Base-by-base conservation (phyloP, 2,329 filamentous ascomycete genomes). In the Exophiala xenobiotica region DNA sequence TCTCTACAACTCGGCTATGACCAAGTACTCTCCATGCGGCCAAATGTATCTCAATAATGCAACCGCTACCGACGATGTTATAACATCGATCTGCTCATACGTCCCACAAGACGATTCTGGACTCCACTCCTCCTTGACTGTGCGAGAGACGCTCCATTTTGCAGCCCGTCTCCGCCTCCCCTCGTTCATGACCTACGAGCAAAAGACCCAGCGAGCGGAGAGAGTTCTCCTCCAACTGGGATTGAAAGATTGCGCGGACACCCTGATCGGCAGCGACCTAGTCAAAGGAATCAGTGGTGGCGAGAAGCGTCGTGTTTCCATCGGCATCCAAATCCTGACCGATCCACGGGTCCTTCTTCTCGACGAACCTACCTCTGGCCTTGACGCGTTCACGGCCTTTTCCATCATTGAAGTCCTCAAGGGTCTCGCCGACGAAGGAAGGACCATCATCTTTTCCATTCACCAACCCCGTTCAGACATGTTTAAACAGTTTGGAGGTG, bases 91-190 rank as follows among this genome's bases (percentile, higher is more conserved):
- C 80, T 51, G 82, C 82, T 44, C 83, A 41, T 95, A 90, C 64
- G 89, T 95, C 16, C 90, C 95, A 71, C 90, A 95, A 67, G 88
- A 95, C 58, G 90, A 95, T 72, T 85, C 87, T 1, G 78, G 81
- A 0, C 76, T 95, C 6, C 86, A 92, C 44, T 89, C 89, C 3
- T 86, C 86, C 0, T 74, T 95, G 57, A 95, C 89, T 0, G 88
- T 92, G 7, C 76, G 80, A 20, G 90, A 95, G 73, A 95, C 89
- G 0, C 71, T 95, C 53, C 72, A 83, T 56, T 95, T 95, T 67
- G 86, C 88, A 0, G 87, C 88, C 0, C 79, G 85, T 23, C 78
- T 95, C 3, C 70, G 83, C 54, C 62, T 86, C 61, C 68, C 79
- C 0, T 76, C 73, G 16, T 72, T 73, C 3, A 70, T 82, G 29